phyloP scores from a whole-genome alignment of 192 early-diverging fungal genomes.

The Backusella luteola region DNA sequence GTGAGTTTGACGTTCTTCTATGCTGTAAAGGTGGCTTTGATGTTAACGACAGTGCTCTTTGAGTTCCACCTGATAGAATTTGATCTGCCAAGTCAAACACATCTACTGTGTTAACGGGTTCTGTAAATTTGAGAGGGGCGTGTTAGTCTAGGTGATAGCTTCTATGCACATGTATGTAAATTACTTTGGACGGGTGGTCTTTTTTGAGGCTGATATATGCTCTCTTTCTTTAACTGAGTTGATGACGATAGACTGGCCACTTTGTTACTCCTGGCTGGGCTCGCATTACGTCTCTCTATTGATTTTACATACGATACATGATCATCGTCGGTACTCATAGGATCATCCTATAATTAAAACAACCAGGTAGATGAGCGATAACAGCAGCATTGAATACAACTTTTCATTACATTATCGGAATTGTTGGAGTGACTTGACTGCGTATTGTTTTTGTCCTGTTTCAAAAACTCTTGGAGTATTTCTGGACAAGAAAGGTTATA shows the following conservation, averaged over 20 bases:
- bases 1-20: neutral
- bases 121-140: neutral
- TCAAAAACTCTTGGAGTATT: neutral
- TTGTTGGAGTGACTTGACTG: neutral
- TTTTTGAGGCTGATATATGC: neutral
- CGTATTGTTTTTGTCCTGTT: neutral
- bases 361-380: neutral
- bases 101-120: neutral
- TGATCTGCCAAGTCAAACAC: neutral
- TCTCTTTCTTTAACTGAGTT: neutral
- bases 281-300: neutral
- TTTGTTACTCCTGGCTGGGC: neutral
- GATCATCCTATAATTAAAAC: neutral
- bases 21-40: neutral
- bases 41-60: neutral
- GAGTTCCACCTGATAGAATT: neutral
- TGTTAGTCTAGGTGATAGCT: neutral
- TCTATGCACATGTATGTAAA: neutral
- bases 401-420: neutral
- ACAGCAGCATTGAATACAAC: neutral
- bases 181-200: neutral
- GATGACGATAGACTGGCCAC: neutral
- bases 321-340: neutral
- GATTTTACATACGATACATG: neutral
- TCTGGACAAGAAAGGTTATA: conserved; percentile 1